Evolutionary conservation across 2,329 filamentous ascomycete species (phyloP).

Genomic region (Cladosporium phlei): DNA sequence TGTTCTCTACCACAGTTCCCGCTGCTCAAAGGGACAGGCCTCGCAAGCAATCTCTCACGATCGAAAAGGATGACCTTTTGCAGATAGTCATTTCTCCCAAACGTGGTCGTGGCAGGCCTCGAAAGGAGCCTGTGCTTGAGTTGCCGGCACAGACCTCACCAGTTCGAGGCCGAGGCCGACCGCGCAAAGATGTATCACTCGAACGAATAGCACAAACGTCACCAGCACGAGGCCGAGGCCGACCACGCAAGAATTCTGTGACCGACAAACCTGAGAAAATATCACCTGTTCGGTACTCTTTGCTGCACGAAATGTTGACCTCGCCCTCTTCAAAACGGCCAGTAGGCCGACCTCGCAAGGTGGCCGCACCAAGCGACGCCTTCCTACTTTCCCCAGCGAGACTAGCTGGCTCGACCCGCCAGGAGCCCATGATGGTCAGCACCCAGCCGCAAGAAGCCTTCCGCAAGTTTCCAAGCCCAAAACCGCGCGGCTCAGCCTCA

Average conservation of each 20-base stretch:
- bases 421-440: not conserved
- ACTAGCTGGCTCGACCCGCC: too few species aligned
- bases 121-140: slow-evolving; percentile 15
- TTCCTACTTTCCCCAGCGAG: not conserved
- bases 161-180: slow-evolving; percentile 15
- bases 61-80: too few species aligned
- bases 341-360: not conserved
- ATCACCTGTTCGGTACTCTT: too few species aligned
- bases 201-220: not conserved
- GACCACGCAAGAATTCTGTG: not conserved
- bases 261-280: not conserved
- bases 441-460: not conserved
- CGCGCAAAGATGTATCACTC: slow-evolving; percentile 12
- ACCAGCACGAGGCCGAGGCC: not conserved
- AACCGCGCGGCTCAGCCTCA: slow-evolving; percentile 14
- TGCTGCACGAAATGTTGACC: too few species aligned
- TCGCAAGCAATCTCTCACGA: not conserved
- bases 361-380: not conserved
- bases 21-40: not conserved
- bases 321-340: not conserved
- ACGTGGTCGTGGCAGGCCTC: slow-evolving; percentile 20
- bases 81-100: not conserved
- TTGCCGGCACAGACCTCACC: not conserved
- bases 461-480: not conserved
- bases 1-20: not conserved